Evolutionary conservation across 257 asterid species (phyloP), one percentile per base, ranked within the genome.

Genomic region (Solanum sparsipilum): DNA sequence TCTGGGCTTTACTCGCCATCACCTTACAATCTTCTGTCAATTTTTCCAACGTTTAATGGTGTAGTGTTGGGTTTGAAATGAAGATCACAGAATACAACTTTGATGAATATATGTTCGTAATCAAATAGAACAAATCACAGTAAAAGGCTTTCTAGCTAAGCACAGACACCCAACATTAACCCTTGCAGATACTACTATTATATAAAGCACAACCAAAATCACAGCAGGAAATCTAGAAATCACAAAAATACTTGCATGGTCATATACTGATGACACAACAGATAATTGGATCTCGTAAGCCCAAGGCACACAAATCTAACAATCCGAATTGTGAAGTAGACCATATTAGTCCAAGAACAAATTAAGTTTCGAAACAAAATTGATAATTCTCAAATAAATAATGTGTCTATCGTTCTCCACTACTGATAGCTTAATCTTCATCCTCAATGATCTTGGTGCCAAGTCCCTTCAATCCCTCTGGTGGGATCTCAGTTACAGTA

Each of bases 391-490:
- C 70, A 18, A 48, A 82, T 9, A 18, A 46, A 79, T 79, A 5
- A 78, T 79, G 65, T 79, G 12, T 78, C 58, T 25, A 44, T 79
- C 23, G 29, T 39, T 12, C 84, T 38, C 23, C 13, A 76, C 25
- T 79, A 44, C 38, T 79, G 29, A 81, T 46, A 27, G 68, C 20
- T 81, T 81, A 81, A 18, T 81, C 85, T 48, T 81, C 85, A 31
- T 81, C 85, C 70, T 81, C 85, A 5, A 81, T 81, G 70, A 81
- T 48, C 29, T 48, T 81, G 67, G 85, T 81, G 11, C 70, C 85
- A 29, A 81, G 85, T 25, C 70, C 70, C 70, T 81, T 81, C 85
- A 81, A 81, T 81, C 85, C 85, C 68, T 81, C 85, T 48, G 70
- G 68, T 81, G 70, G 85, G 85, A 48, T 81, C 70, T 81, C 85